Base-by-base conservation (phyloP, 345 rosid species). In the Melastoma malabathricum region DNA sequence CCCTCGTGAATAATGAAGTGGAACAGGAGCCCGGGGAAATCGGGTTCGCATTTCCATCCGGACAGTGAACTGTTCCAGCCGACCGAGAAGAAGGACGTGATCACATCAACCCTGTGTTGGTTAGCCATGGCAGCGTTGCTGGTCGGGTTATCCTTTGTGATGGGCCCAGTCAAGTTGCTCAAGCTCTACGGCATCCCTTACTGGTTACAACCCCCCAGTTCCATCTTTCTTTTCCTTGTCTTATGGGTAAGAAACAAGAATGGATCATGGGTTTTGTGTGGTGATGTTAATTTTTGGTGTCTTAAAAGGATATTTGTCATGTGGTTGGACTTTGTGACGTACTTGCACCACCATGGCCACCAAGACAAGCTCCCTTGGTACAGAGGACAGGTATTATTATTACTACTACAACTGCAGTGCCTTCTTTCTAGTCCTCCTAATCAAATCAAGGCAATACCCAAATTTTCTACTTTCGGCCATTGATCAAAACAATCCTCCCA, bases 341-440 rank as follows among this genome's bases (percentile, higher is more conserved):
- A 83, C 70, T 56, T 89, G 52, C 96, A 89, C 59, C 96, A 86
- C 74, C 97, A 89, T 20, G 97, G 97, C 44, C 83, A 83, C 44
- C 88, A 83, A 22, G 83, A 78, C 44, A 89, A 81, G 59, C 79
- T 89, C 56, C 97, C 96, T 47, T 89, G 96, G 97, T 86, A 89
- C 68, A 89, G 97, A 1, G 86, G 90, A 23, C 63, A 83, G 90
- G 97, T 89, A 76, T 3, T 54, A 27, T 19, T 31, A 18, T 10
- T 20, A 22, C 4, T 4, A 22, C 2, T 22, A 22, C 4, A 18
- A 38, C 18, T 43, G 46, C 18, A 53, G 38, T 15, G 18, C 47
- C 57, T 13, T 29, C 17, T n/a, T 18, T 6, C n/a, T 16, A 55
- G 18, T 55, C 47, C 19, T 14, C 19, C 19, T 15, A 46, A 46